phyloP scores from a whole-genome alignment of 2,329 filamentous ascomycete genomes.

The Alternaria triticina region DNA sequence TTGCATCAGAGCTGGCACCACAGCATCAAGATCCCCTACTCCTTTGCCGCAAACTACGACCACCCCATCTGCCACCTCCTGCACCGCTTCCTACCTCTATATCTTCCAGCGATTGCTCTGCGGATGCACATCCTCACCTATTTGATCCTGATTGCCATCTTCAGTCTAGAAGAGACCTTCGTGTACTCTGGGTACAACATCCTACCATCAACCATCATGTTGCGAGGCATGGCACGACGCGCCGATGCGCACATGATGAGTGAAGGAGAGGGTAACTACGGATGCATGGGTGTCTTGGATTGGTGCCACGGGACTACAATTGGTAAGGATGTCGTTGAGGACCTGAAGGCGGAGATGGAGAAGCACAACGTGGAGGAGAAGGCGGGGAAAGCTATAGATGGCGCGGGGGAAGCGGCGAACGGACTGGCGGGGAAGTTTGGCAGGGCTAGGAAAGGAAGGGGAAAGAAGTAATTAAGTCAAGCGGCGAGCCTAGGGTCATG shows the following conservation, averaged over 20 bases:
- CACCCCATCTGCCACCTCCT: slow-evolving; percentile 71
- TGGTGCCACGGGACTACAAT: slow-evolving; percentile 47
- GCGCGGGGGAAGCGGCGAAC: slow-evolving; percentile 39
- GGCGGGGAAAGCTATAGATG: slow-evolving; percentile 45
- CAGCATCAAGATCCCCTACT: slow-evolving; percentile 63
- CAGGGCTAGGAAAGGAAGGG: slow-evolving; percentile 37
- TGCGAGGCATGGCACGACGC: slow-evolving; percentile 63
- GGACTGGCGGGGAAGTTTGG: slow-evolving; percentile 36
- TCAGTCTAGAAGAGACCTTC: slow-evolving; percentile 71
- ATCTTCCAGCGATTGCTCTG: slow-evolving; percentile 68
- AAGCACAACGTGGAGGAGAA: slow-evolving; percentile 60
- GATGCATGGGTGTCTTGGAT: slow-evolving; percentile 64
- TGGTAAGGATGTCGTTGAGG: slow-evolving; percentile 64
- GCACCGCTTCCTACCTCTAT: slow-evolving; percentile 68
- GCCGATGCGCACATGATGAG: slow-evolving; percentile 66
- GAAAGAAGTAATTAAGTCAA: slow-evolving; percentile 22
- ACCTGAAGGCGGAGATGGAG: slow-evolving; percentile 62
- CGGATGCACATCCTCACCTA: slow-evolving; percentile 77
- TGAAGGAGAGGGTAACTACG: slow-evolving; percentile 65
- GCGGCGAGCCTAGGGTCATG: background rate
- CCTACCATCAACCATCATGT: slow-evolving; percentile 63
- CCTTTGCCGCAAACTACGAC: slow-evolving; percentile 70
- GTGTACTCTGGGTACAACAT: slow-evolving; percentile 72
- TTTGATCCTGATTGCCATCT: slow-evolving; percentile 67
- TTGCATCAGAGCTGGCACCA: slow-evolving; percentile 66